A percentile compares a stretch with the other conserved stretches of the same genome.
Evolutionary conservation across 345 rosid species (phyloP).

Genomic region (Eucalyptus polyanthemos): DNA sequence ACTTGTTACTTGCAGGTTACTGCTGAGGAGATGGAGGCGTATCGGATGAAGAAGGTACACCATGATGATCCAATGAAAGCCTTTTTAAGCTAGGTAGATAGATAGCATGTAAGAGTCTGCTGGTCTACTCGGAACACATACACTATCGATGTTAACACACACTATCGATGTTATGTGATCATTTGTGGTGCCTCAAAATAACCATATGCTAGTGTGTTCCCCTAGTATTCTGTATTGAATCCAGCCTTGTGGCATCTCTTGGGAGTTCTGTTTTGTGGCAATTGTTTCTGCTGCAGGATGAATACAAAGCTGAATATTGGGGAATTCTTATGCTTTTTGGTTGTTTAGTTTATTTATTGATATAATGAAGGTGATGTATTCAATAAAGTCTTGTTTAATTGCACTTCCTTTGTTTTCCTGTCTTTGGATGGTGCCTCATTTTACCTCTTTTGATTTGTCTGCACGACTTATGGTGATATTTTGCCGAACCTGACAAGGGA

Average conservation of each 20-base stretch:
- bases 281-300: background rate
- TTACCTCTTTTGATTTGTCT: background rate
- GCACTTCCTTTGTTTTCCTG: background rate
- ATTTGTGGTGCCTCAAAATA: background rate
- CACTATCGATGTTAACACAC: background rate
- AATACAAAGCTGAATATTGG: background rate
- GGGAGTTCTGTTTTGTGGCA: background rate
- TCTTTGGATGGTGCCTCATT: background rate
- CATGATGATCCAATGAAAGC: constrained; percentile 69
- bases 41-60: constrained; percentile 60
- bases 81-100: constrained; percentile 9
- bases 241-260: background rate
- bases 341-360: background rate
- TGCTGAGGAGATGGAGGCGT: constrained; percentile 72
- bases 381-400: background rate
- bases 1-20: constrained; percentile 27
- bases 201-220: background rate
- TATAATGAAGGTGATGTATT: background rate
- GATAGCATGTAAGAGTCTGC: background rate
- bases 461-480: background rate
- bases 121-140: background rate
- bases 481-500: background rate
- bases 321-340: background rate
- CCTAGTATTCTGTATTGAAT: background rate
- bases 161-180: background rate